Percentiles rank a stretch among this genome's conserved stretches.
phyloP scores from a whole-genome alignment of 257 asterid species.

The Petunia axillaris region DNA sequence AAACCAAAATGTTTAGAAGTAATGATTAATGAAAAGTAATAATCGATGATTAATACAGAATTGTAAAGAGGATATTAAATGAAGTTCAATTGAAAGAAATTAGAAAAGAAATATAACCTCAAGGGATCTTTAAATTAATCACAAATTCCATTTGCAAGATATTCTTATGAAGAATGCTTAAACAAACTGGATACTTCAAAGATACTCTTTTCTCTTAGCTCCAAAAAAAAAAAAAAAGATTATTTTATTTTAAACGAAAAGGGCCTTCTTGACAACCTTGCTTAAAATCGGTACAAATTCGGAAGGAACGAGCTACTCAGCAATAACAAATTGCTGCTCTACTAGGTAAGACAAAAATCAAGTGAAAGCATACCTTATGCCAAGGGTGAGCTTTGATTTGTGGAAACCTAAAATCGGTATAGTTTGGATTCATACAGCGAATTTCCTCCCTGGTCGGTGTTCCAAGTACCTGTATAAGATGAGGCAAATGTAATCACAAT shows the following conservation, averaged over 20 bases:
- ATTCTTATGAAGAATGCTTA: background rate
- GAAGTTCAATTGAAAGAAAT: background rate
- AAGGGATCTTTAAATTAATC: background rate
- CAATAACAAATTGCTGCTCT: conserved; percentile 14
- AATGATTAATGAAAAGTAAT: background rate
- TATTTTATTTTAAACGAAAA: background rate
- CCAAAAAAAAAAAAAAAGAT: background rate
- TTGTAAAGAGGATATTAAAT: background rate
- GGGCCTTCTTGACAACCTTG: background rate
- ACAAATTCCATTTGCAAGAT: background rate
- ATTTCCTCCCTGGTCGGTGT: conserved; percentile 95
- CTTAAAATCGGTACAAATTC: background rate
- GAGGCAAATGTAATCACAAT: conserved; percentile 28
- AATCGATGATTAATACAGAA: background rate
- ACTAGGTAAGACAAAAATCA: background rate
- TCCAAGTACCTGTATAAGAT: conserved; percentile 81
- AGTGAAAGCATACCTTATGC: conserved; percentile 70
- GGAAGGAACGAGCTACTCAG: background rate
- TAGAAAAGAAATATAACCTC: background rate
- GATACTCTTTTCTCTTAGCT: background rate
- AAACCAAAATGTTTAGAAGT: background rate
- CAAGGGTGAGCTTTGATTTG: conserved; percentile 95
- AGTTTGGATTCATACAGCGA: conserved; percentile 96
- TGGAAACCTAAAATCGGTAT: conserved; percentile 90
- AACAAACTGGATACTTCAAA: background rate